Conservation (phyloP, 2,329 filamentous ascomycete genomes). For the Chrysoporthe puriensis region DNA sequence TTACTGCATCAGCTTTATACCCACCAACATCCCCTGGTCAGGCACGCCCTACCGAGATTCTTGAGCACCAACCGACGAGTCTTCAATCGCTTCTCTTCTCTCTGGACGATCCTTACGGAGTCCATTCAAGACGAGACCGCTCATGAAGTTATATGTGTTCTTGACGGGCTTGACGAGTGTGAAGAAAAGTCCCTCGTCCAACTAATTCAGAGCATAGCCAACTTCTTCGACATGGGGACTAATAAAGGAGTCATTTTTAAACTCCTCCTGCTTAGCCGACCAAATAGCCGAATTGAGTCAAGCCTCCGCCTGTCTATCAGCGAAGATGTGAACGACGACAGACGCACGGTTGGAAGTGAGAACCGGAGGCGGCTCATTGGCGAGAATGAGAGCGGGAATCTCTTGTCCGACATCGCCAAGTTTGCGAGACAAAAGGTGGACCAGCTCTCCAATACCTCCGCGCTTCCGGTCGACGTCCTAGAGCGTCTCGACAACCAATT, state of each 20-base stretch:
- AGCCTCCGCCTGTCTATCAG: neutral
- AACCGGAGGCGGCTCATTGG: neutral
- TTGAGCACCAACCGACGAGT: neutral
- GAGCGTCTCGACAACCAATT: neutral
- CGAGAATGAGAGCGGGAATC: neutral
- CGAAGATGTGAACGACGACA: neutral
- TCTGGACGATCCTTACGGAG: neutral
- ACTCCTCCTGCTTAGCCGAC: neutral
- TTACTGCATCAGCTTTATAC: neutral
- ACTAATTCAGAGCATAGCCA: neutral
- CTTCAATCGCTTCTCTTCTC: constrained; percentile 3
- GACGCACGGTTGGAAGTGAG: neutral
- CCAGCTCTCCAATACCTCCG: neutral
- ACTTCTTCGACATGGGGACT: neutral
- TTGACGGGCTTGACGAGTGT: constrained; percentile 2
- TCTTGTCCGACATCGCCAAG: neutral
- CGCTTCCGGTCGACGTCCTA: neutral
- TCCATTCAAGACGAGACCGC: neutral
- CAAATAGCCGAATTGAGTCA: neutral
- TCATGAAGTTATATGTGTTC: neutral
- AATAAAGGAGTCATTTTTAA: neutral
- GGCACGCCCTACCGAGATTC: neutral
- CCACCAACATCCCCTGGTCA: neutral
- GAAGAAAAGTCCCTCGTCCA: neutral
- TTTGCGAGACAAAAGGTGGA: neutral